Conservation (phyloP, 2,329 filamentous ascomycete species). For the Fusarium begoniae region DNA sequence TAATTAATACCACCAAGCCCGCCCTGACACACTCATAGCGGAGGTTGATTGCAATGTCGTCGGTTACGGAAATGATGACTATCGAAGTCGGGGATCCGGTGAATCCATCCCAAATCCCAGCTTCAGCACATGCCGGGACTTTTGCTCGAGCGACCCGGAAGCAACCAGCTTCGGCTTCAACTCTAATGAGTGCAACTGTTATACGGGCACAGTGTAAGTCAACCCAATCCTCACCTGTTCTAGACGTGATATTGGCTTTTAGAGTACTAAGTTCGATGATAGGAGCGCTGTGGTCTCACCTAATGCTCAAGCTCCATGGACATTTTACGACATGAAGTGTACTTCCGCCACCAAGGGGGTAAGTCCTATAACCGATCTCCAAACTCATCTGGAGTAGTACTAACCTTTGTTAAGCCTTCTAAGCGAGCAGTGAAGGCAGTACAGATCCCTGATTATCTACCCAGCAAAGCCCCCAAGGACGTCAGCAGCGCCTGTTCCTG, state of each 20-base stretch:
- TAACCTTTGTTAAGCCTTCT: background rate
- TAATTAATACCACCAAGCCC: fast-evolving
- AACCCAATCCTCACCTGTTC: fast-evolving
- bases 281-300: background rate
- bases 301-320: too few species aligned
- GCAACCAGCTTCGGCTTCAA: background rate
- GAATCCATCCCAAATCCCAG: background rate
- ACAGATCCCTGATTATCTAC: background rate
- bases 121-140: background rate
- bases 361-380: fast-evolving
- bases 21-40: fast-evolving
- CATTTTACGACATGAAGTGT: background rate
- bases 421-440: background rate
- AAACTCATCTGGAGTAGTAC: background rate
- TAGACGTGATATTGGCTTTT: fast-evolving
- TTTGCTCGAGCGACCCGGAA: background rate
- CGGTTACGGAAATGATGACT: background rate
- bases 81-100: background rate
- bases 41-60: background rate
- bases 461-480: background rate
- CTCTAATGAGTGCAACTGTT: background rate
- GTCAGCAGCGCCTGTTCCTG: background rate
- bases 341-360: background rate
- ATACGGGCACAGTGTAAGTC: background rate
- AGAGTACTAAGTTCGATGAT: background rate